These are phyloP conservation scores for Cymbopogon flexuosus DNA, from an alignment of 202 grass and related monocot genomes.

Conservation along the genomic window DNA sequence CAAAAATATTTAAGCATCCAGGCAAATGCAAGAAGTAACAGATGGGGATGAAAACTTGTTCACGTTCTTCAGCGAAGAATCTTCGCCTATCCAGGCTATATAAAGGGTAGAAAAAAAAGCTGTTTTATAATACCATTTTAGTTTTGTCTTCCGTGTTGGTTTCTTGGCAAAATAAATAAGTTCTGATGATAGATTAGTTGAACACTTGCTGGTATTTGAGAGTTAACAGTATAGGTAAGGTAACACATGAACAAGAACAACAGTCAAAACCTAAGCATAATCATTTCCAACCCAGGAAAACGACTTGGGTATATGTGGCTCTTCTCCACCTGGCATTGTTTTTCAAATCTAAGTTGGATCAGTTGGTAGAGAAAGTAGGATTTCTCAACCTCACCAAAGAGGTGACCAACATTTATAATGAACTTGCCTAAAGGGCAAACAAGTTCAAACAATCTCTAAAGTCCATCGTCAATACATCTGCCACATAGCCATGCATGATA, in stretches of 20 bases:
- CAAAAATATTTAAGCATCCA: not conserved
- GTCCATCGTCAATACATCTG: not conserved
- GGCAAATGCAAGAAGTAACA: not conserved
- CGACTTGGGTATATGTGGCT: not conserved
- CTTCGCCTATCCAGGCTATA: not conserved
- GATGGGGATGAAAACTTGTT: not conserved
- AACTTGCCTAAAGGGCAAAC: slow-evolving; percentile 18
- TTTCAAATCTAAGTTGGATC: slow-evolving; percentile 3
- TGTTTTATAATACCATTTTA: not conserved
- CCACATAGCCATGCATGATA: slow-evolving; percentile 1
- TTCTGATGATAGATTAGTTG: too few relatives aligned
- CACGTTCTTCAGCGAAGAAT: too few relatives aligned
- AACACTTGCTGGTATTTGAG: not conserved
- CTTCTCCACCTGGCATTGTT: not conserved
- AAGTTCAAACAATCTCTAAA: slow-evolving; percentile 18
- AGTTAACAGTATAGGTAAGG: slow-evolving; percentile 11
- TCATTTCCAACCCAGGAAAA: slow-evolving; percentile 18
- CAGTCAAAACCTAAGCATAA: not conserved
- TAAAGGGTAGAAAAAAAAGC: not conserved
- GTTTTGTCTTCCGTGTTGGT: not conserved
- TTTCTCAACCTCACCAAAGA: not conserved
- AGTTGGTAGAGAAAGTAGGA: not conserved
- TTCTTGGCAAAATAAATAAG: not conserved
- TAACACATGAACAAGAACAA: not conserved
- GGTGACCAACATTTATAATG: slow-evolving; percentile 12